Evolutionary conservation across 2,329 filamentous ascomycete species (phyloP), one percentile per base, ranked within the genome.

Genomic region (Helotiales sp.): DNA sequence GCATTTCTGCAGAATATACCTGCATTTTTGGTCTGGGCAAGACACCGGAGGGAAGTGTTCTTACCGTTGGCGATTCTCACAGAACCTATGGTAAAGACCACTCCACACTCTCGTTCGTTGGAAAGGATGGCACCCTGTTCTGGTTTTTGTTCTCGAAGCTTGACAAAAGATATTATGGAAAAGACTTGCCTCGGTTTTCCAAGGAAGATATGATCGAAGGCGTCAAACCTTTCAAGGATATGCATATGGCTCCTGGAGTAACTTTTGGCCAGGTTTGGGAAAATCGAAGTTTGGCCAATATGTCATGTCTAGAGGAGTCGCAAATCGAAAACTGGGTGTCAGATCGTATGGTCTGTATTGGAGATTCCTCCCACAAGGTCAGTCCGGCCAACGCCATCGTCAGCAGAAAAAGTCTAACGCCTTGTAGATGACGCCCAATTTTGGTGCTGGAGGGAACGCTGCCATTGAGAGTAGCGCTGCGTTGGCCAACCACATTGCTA

Each of bases 381-480:
- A 68, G 61, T 60, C 26, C 26, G n/a, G 28, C n/a, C 37, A 20
- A 24, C 52, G 30, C 24, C 20, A n/a, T 20, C 20, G 17, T 24
- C 17, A 49, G 32, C 4, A 17, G 22, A 28, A 22, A 24, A n/a
- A 2, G 5, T 22, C 54, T 57, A 11, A 57, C n/a, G 2, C 6
- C 11, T 57, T 24, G 17, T 24, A 64, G 58, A 66, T 69, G 67
- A 70, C 69, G 13, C 62, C 66, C 10, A 71, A 70, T 55, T 43
- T 75, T 17, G 79, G 79, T 3, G 77, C 78, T 64, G 79, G 80
- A 0, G 79, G 76, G 17, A 81, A 80, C 66, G 72, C 69, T 8
- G 79, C 78, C 1, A 78, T 80, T 11, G 80, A 82, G 66, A 76
- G 74, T 65, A 78, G 75, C 2, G 79, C 79, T 2, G 69, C 70